These are phyloP conservation scores for Chaetomium globosum DNA, from an alignment of 2,329 filamentous ascomycete species.

Conservation along the genomic window DNA sequence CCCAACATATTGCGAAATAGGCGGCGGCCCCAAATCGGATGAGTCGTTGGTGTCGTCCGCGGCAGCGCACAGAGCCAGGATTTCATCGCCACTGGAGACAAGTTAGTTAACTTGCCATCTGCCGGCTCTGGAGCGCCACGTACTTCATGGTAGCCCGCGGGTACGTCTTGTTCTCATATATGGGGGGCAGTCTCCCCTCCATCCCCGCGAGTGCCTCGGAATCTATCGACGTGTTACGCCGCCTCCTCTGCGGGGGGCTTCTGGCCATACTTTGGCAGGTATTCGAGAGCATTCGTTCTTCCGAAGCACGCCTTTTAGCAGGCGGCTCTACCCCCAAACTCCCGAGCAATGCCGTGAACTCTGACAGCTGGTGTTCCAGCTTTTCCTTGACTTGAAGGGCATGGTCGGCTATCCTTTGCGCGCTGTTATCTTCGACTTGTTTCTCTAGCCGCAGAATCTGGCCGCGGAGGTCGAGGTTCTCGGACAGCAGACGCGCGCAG, in stretches of 20 bases:
- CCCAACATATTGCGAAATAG: conserved; percentile 61
- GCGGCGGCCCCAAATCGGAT: conserved; percentile 68
- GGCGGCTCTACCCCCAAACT: conserved; percentile 65
- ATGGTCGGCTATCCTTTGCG: conserved; percentile 64
- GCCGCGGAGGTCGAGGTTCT: conserved; percentile 73
- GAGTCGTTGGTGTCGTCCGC: conserved; percentile 59
- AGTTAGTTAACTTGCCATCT: conserved; percentile 38
- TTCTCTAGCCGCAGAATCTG: conserved; percentile 71
- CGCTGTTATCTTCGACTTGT: conserved; percentile 63
- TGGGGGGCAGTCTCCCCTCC: conserved; percentile 64
- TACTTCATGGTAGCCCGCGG: conserved; percentile 71
- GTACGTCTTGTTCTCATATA: conserved; percentile 69
- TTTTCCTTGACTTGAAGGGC: conserved; percentile 69
- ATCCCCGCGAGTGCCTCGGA: conserved; percentile 54
- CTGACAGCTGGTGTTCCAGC: conserved; percentile 71
- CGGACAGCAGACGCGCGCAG: conserved; percentile 71
- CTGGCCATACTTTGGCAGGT: conserved; percentile 38
- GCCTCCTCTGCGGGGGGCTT: conserved; percentile 58
- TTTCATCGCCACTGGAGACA: conserved; percentile 58
- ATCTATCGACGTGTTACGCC: conserved; percentile 58
- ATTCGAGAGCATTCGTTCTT: conserved; percentile 47
- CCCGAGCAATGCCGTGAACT: conserved; percentile 69
- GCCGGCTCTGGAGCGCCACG: conserved; percentile 36
- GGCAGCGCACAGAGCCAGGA: conserved; percentile 59
- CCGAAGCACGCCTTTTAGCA: conserved; percentile 51